Conservation (phyloP, 805 yeast species). For the Candida caryicola region DNA sequence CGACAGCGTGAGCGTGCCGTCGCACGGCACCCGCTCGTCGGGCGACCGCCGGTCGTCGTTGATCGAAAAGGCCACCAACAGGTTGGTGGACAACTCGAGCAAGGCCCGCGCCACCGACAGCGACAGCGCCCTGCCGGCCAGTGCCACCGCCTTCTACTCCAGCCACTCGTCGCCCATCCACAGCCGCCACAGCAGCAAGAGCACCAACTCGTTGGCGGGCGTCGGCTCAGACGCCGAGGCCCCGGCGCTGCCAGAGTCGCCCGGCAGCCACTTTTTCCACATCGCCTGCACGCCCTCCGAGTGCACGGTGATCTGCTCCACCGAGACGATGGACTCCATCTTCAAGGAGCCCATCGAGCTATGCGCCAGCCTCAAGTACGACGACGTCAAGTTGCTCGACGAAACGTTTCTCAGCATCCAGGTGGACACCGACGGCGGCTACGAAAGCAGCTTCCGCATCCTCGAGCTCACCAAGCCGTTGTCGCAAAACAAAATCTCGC, state of each 20-base stretch:
- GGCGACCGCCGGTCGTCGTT: no score
- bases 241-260: slow-evolving; percentile 11
- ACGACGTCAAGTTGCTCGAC: slow-evolving; percentile 37
- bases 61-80: slow-evolving; percentile 1
- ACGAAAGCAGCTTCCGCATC: slow-evolving; percentile 49
- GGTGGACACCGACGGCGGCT: slow-evolving; percentile 58
- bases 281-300: slow-evolving; percentile 63
- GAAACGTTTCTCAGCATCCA: slow-evolving; percentile 52
- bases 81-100: slow-evolving; percentile 28
- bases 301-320: slow-evolving; percentile 56
- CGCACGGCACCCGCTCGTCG: neutral
- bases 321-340: slow-evolving; percentile 30
- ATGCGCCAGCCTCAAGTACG: slow-evolving; percentile 29
- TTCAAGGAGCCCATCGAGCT: slow-evolving; percentile 40
- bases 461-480: slow-evolving; percentile 57
- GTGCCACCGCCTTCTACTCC: neutral
- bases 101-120: slow-evolving; percentile 15
- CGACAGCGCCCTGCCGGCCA: neutral
- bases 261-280: slow-evolving; percentile 48
- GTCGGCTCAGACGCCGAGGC: slow-evolving; percentile 8
- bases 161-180: neutral
- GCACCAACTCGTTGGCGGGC: slow-evolving; percentile 6
- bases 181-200: slow-evolving; percentile 1
- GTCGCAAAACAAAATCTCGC: slow-evolving; percentile 53
- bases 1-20: slow-evolving; percentile 1